Evolutionary conservation across 2,329 filamentous ascomycete genomes (phyloP), one percentile per base, ranked within the genome.

Genomic region (Cercospora beticola): DNA sequence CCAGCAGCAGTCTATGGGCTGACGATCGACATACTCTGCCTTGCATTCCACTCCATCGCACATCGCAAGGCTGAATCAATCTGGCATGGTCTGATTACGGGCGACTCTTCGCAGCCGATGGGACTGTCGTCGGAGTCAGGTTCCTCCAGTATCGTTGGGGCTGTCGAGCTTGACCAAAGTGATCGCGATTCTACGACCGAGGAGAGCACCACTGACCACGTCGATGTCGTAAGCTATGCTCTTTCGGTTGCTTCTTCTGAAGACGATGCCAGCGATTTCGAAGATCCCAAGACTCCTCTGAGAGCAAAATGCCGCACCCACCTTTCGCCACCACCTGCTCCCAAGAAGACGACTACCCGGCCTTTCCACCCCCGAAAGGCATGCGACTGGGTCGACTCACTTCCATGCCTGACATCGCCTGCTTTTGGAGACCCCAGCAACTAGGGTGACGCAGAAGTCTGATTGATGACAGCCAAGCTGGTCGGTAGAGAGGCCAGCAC

Each of bases 1-100:
- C 68, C 74, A 28, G 71, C 70, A 6, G 68, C 67, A 5, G 69
- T 65, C 6, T 75, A 74, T 46, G 73, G 63, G 1, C 64, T 74
- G 33, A 65, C 62, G 4, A 71, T 75, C 66, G 74, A 76, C 23
- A 30, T 76, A 10, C 68, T 76, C 10, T 69, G 69, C 63, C 58
- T 75, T 8, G 70, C 72, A 2, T 76, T 75, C 54, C 73, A 76
- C 57, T 73, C 72, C 5, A 71, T 76, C 16, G 71, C 66, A 10
- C 71, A 62, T 43, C 71, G 72, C 7, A 58, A 65, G 14, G 14
- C 52, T 14, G 52, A 68, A 14, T 69, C 70, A 28, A 54, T 73
- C 62, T 72, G 71, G 73, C 49, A 66, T 12, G 31, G 16, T 0
- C 28, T 73, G 40, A 66, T 71, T 60, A 62, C 36, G 10, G 54